phyloP scores from a whole-genome alignment of 192 early-diverging fungal species.

The Dissophora globulifera region DNA sequence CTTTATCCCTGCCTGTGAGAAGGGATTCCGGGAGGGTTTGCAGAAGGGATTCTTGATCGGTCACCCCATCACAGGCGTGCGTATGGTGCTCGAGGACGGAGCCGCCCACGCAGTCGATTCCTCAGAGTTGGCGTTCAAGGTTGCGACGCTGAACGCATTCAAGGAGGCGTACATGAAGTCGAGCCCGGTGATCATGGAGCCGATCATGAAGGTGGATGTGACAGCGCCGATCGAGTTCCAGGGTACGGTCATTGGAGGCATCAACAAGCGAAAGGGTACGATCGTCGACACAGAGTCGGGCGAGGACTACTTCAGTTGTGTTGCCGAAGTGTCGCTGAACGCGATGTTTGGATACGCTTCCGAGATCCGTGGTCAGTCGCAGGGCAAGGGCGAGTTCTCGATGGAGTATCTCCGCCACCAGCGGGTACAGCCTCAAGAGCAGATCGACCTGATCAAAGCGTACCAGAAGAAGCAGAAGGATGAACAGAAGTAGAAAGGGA shows the following conservation, averaged over 20 bases:
- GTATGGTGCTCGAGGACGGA: conserved; percentile 94
- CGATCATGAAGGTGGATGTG: conserved; percentile 95
- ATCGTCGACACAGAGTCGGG: conserved; percentile 92
- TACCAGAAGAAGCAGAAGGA: conserved; percentile 77
- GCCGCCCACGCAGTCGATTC: conserved; percentile 94
- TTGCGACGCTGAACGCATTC: conserved; percentile 89
- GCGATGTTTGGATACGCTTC: conserved; percentile 99
- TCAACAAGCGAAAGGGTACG: conserved; percentile 98
- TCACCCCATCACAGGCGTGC: conserved; percentile 85
- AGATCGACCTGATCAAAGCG: conserved; percentile 88
- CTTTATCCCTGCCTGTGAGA: conserved; percentile 95
- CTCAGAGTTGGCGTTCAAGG: conserved; percentile 94
- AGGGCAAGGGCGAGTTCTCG: conserved; percentile 98
- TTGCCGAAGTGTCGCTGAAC: conserved; percentile 93
- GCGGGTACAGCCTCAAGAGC: conserved; percentile 81
- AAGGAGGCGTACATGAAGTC: conserved; percentile 88
- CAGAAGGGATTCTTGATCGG: conserved; percentile 93
- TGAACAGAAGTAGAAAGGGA: conserved; percentile 52
- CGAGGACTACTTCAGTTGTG: conserved; percentile 90
- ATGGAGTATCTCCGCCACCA: conserved; percentile 96
- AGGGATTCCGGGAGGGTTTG: conserved; percentile 92
- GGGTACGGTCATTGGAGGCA: conserved; percentile 87
- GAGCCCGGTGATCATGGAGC: conserved; percentile 89
- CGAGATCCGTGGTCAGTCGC: conserved; percentile 81
- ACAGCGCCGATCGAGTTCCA: conserved; percentile 94